Evolutionary conservation across 2,329 filamentous ascomycete genomes (phyloP).

Genomic region (Tolypocladium tundrense): DNA sequence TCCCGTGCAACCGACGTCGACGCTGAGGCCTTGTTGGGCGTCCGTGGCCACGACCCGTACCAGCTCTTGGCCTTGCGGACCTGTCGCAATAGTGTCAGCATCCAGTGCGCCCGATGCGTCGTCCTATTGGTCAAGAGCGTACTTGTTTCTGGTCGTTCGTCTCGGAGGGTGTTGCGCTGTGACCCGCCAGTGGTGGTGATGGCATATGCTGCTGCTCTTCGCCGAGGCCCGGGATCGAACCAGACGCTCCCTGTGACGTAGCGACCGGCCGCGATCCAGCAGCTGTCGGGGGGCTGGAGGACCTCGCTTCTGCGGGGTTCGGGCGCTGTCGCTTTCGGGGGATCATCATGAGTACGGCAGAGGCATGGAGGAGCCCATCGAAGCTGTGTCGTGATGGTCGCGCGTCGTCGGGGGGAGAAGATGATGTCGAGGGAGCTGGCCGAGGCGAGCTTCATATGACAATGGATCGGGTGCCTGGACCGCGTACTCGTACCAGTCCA

Average conservation of each 20-base stretch:
- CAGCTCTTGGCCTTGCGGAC: conserved; percentile 45
- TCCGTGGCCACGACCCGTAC: conserved; percentile 52
- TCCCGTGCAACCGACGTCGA: conserved; percentile 52
- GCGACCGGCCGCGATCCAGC: conserved; percentile 8
- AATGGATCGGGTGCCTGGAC: not conserved
- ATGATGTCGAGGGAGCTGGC: not conserved
- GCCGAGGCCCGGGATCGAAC: conserved; percentile 3
- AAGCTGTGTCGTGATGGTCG: not conserved
- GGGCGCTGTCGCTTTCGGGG: conserved; percentile 23
- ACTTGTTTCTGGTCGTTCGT: conserved; percentile 7
- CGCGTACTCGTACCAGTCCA: not conserved
- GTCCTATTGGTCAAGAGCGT: not conserved
- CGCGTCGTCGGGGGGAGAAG: not conserved
- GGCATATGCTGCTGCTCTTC: conserved; percentile 3
- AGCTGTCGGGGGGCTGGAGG: conserved; percentile 7
- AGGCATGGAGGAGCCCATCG: conserved; percentile 5
- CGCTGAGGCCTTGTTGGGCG: conserved; percentile 46
- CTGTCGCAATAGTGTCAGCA: conserved; percentile 18
- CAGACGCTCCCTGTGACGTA: conserved; percentile 4
- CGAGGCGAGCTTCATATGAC: not conserved
- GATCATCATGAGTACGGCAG: conserved; percentile 14
- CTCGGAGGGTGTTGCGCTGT: not conserved
- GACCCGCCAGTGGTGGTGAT: not conserved
- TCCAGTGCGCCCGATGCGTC: not conserved
- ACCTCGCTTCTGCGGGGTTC: conserved; percentile 14